Base-by-base conservation (phyloP, 768 basidiomycete species). In the Naganishia vishniacii region DNA sequence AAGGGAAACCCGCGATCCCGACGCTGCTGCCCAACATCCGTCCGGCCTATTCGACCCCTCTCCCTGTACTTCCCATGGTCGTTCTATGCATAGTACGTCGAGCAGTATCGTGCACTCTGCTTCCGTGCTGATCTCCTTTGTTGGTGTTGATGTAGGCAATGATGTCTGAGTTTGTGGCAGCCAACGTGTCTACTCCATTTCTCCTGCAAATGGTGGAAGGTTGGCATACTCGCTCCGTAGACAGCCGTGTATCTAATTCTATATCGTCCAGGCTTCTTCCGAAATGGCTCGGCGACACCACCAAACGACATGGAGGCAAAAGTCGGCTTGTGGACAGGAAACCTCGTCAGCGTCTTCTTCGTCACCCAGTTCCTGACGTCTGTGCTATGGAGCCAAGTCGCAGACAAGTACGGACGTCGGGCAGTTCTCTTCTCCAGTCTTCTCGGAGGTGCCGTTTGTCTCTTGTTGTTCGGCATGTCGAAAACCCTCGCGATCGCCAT, bases 261-360 rank as follows among this genome's bases (percentile, higher is more conserved):
- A n/a, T n/a, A n/a, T n/a, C n/a, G n/a, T 42, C 40, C 68, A 69
- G 73, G 72, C 44, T 78, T 78, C 65, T 76, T 76, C 59, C 67
- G 74, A 32, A 29, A 68, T 51, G 66, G 66, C 62, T 44, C 9
- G 44, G 64, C 48, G 53, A 88, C 88, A 72, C 83, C 83, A 49
- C 85, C 83, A 69, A 83, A 86, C 65, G 80, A 82, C 23, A 87
- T 86, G 48, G 91, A 93, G 70, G 85, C 91, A 1, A 85, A 88
- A 56, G 88, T 91, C 29, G 92, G 91, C 26, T 82, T 88, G 74
- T 95, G 93, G 79, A 85, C 86, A 71, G 91, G 91, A 42, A 91
- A 87, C 74, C 90, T 91, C 20, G 93, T 97, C 72, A 97, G 92
- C 34, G 88, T 89, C 80, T 94, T 98, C 79, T 98, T 97, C 80